phyloP scores from a whole-genome alignment of 208 protist genomes.

The Trichomonas tenax region DNA sequence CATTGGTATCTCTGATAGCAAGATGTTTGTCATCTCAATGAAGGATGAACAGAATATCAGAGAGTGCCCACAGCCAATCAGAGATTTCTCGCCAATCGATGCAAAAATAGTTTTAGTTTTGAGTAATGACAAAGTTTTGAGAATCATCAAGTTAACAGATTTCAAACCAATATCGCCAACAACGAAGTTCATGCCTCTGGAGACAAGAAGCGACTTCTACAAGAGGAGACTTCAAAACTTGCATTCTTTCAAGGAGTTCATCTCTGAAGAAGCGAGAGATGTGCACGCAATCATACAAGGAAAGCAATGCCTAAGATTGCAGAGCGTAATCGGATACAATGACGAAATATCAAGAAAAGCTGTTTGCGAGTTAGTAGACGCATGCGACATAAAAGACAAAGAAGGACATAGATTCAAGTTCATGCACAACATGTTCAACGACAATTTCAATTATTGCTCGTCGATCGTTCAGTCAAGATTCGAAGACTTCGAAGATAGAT shows the following conservation, averaged over 20 bases:
- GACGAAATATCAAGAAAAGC: neutral
- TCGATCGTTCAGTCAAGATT: neutral
- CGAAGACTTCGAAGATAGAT: neutral
- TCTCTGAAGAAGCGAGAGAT: neutral
- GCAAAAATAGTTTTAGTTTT: neutral
- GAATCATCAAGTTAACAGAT: neutral
- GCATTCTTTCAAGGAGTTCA: neutral
- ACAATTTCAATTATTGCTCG: neutral
- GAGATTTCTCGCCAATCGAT: neutral
- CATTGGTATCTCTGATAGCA: neutral
- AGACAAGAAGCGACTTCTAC: neutral
- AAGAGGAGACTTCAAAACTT: neutral
- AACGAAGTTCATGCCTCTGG: neutral
- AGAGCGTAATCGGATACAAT: neutral
- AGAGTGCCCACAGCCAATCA: neutral
- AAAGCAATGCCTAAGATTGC: neutral
- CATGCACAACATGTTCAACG: too few species aligned
- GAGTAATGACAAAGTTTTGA: neutral
- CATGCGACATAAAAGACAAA: neutral
- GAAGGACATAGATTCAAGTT: neutral
- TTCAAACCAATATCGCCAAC: neutral
- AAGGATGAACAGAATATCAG: neutral
- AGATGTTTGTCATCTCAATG: neutral
- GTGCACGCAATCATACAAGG: neutral
- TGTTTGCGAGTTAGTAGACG: neutral